A percentile compares a stretch with the other conserved stretches of the same genome.
Conservation (phyloP, 192 early-diverging fungal species). For the Chytriomyces confervae region DNA sequence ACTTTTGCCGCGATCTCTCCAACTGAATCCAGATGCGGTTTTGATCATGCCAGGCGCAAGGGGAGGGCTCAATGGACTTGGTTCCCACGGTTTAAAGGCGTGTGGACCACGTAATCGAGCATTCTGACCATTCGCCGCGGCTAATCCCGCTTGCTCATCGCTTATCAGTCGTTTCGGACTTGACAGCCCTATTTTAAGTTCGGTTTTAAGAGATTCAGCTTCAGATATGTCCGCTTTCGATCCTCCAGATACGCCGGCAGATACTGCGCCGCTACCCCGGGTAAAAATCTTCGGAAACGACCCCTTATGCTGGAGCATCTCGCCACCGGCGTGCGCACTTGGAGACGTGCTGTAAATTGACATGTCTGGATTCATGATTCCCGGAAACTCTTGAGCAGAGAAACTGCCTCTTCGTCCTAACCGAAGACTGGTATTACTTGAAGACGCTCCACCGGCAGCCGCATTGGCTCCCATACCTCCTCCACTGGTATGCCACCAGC, state of each 20-base stretch:
- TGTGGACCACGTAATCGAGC: conserved; percentile 7
- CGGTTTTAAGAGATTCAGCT: neutral
- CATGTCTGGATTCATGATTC: neutral
- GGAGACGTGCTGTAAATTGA: neutral
- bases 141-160: neutral
- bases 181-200: conserved; percentile 8
- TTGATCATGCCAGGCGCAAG: conserved; percentile 4
- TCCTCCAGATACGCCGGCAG: neutral
- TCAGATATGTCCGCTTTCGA: neutral
- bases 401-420: neutral
- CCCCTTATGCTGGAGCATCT: neutral
- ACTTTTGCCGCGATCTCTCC: conserved; percentile 10
- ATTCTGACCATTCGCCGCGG: neutral
- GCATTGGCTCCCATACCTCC: neutral
- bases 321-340: neutral
- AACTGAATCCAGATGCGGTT: neutral
- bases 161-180: conserved; percentile 6
- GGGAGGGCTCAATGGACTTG: conserved; percentile 20
- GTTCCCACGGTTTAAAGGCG: conserved; percentile 18
- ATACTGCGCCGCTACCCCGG: neutral
- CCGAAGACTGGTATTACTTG: neutral
- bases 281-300: neutral
- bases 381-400: neutral
- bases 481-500: conserved; percentile 11
- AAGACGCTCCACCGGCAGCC: neutral